These are phyloP conservation scores for Lunularia cruciata DNA, from an alignment of 225 moss, liverwort and hornwort genomes.

Conservation along the genomic window DNA sequence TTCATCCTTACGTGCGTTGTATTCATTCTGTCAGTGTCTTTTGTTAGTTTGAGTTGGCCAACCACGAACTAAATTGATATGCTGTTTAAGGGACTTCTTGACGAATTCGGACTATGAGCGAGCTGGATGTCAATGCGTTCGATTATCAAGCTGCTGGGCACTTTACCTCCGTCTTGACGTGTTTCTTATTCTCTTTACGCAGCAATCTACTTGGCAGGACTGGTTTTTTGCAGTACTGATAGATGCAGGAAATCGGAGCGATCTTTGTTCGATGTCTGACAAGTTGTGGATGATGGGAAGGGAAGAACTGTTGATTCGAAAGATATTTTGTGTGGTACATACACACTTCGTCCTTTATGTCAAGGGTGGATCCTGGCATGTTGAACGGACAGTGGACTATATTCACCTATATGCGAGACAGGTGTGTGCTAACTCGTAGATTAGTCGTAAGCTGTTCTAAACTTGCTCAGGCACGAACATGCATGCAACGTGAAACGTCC, in stretches of 20 bases:
- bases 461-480: not conserved
- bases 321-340: slow-evolving; percentile 64
- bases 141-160: too few relatives aligned
- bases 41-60: not conserved
- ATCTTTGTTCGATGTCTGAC: slow-evolving; percentile 49
- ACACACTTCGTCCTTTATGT: slow-evolving; percentile 68
- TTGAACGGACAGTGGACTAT: slow-evolving; percentile 74
- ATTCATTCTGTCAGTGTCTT: not conserved
- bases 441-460: slow-evolving; percentile 13
- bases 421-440: too few relatives aligned
- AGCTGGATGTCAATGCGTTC: too few relatives aligned
- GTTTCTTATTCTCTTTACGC: slow-evolving; percentile 21
- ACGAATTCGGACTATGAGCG: not conserved
- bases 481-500: too few relatives aligned
- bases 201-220: slow-evolving; percentile 77
- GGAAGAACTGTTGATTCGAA: slow-evolving; percentile 63
- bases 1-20: not conserved
- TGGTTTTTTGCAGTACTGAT: slow-evolving; percentile 69
- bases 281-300: slow-evolving; percentile 64
- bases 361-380: slow-evolving; percentile 73
- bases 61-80: not conserved
- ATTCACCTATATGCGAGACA: slow-evolving; percentile 60
- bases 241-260: slow-evolving; percentile 63
- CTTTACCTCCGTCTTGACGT: not conserved
- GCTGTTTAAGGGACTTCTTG: not conserved